phyloP scores from a whole-genome alignment of 2,329 filamentous ascomycete species.

The Fusarium pseudoanthophilum region DNA sequence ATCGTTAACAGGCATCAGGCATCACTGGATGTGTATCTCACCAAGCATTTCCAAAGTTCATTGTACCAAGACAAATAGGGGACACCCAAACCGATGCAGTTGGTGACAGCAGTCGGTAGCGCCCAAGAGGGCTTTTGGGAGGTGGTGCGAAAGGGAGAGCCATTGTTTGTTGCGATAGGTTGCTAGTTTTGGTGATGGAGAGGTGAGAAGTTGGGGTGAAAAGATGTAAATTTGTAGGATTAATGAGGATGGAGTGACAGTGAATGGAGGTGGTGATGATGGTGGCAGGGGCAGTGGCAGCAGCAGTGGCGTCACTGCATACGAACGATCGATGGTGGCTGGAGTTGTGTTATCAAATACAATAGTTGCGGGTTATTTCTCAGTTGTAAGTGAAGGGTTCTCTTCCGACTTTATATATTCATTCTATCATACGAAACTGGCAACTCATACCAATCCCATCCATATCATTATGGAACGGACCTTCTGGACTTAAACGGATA shows the following conservation, averaged over 20 bases:
- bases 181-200: not conserved
- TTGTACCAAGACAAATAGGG: slow-evolving; percentile 71
- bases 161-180: slow-evolving; percentile 15
- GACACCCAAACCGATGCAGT: slow-evolving; percentile 74
- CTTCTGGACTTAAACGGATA: not conserved
- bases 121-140: slow-evolving; percentile 69
- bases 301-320: not conserved
- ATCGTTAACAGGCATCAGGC: not conserved
- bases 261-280: not conserved
- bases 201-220: not conserved
- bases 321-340: not conserved
- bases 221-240: not conserved
- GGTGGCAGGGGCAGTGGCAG: not conserved
- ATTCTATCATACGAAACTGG: not conserved
- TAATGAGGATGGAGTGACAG: not conserved
- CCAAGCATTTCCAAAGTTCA: slow-evolving; percentile 72
- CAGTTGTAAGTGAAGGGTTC: not conserved
- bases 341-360: not conserved
- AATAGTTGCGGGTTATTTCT: not conserved
- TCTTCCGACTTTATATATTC: not conserved
- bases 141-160: slow-evolving; percentile 55
- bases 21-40: slow-evolving; percentile 11
- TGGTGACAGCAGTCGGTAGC: slow-evolving; percentile 74
- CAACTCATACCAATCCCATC: not conserved
- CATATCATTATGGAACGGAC: not conserved